phyloP scores from a whole-genome alignment of 164 flowering plant species.

The Chloranthus sessilifolius region DNA sequence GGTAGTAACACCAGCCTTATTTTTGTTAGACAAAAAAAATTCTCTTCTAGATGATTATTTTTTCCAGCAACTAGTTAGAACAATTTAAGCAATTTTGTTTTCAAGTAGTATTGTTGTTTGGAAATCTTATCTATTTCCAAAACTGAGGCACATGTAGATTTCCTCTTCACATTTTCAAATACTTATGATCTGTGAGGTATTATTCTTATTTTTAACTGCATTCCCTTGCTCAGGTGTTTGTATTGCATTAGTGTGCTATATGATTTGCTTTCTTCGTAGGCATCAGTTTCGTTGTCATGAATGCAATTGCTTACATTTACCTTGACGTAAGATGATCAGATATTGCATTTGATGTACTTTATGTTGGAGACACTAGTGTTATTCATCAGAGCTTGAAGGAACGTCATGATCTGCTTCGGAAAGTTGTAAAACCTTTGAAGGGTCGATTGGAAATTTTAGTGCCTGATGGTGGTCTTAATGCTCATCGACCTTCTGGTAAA shows the following conservation, averaged over 20 bases:
- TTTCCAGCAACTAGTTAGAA: no score
- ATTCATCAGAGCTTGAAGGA: conserved; percentile 92
- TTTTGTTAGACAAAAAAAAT: no score
- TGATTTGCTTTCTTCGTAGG: not conserved
- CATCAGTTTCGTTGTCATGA: not conserved
- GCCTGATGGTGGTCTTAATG: conserved; percentile 76
- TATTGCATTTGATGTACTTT: conserved; percentile 95
- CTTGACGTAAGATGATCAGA: conserved; percentile 54
- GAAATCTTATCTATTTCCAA: no score
- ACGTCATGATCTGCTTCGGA: conserved; percentile 69
- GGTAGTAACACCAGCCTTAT: no score
- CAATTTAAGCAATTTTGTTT: no score
- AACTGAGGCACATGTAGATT: no score
- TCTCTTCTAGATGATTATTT: no score
- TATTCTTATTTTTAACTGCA: no score
- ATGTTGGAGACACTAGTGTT: conserved; percentile 96
- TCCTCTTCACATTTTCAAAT: no score
- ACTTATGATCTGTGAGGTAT: no score
- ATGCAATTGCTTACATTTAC: conserved; percentile 13
- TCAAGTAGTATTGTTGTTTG: no score
- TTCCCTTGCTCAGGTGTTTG: not conserved
- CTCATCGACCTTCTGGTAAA: conserved; percentile 49
- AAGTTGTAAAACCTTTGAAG: conserved; percentile 75
- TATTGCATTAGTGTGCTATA: not conserved
- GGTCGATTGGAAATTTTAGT: conserved; percentile 78